Base-by-base conservation (phyloP, 176 grass and related monocot species). In the Carex scoparia region DNA sequence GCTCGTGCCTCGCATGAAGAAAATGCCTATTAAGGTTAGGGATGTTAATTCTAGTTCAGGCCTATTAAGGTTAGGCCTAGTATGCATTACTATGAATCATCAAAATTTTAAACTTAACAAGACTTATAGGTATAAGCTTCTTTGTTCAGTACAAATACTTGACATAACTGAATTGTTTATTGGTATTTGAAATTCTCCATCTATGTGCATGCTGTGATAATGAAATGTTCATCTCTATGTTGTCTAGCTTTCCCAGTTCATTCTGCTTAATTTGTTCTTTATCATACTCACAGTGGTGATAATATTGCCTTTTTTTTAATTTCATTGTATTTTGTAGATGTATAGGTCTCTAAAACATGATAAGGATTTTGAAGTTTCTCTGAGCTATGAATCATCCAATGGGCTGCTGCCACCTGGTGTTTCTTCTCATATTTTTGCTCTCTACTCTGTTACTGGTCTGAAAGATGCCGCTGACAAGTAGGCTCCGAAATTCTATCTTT, bases 11-110 rank as follows among this genome's bases (percentile, higher is more conserved):
- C 89, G 93, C 84, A 92, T 96, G 97, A 99, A 99, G 72, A 99
- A 99, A 94, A 94, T 99, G 93, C 86, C 93, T 65, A 92, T 95
- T 80, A 99, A 99, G 96, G 96, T 95, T 75, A 28, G 48, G 79
- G 56, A 59, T 0, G 6, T 32, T 38, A 40, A 15, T 28, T 81
- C 81, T 28, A 79, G 27, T 10, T 72, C 46, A n/a, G 15, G 38
- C 86, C 93, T 65, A 92, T 95, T 80, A 99, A 99, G 96, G 96
- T 95, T 75, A 28, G 48, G 79, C 16, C 38, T 71, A 44, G 10
- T 12, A 19, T 72, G 69, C 18, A 44, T 37, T 44, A 38, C 18
- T 72, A 72, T 46, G 19, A 72, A 72, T 46, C 12, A 46, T 14
- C 35, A 68, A 1, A 68, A 68, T 4, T 16, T 67, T 37, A 4